Evolutionary conservation across 1,284 basidiomycete species (phyloP).

Genomic region (Melampsora larici-populina): DNA sequence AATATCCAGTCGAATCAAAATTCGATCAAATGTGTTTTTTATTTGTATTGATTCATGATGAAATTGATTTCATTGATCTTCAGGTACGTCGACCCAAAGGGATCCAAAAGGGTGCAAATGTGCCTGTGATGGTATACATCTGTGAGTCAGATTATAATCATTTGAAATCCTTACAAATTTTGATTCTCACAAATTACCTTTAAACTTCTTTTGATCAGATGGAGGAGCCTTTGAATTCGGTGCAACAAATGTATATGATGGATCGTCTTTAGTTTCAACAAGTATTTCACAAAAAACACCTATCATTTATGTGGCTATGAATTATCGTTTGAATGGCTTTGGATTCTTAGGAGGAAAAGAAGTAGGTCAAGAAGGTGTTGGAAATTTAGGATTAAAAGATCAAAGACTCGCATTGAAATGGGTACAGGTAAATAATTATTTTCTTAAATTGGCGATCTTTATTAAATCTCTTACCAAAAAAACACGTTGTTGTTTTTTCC

Average conservation of each 20-base stretch:
- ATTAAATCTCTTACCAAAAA: background rate
- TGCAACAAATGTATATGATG: too few species aligned
- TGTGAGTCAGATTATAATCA: background rate
- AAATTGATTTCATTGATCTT: too few species aligned
- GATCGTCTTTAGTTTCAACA: background rate
- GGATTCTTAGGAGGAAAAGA: constrained; percentile 60
- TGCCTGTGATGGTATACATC: background rate
- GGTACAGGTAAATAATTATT: constrained; percentile 41
- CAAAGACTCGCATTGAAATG: constrained; percentile 50
- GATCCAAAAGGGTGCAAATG: background rate
- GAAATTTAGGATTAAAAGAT: constrained; percentile 58
- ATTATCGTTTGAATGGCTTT: constrained; percentile 48
- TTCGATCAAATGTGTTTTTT: too few species aligned
- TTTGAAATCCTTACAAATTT: too few species aligned
- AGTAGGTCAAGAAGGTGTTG: constrained; percentile 58
- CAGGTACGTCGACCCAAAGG: background rate
- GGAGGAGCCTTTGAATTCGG: background rate
- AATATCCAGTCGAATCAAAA: too few species aligned
- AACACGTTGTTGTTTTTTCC: too few species aligned
- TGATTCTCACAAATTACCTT: background rate
- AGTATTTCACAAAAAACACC: background rate
- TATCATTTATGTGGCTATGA: constrained; percentile 8
- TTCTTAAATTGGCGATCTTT: background rate
- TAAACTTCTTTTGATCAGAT: background rate
- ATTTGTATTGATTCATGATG: too few species aligned